Evolutionary conservation across 495 filamentous ascomycete genomes (phyloP).

Genomic region (Podospora anserina): DNA sequence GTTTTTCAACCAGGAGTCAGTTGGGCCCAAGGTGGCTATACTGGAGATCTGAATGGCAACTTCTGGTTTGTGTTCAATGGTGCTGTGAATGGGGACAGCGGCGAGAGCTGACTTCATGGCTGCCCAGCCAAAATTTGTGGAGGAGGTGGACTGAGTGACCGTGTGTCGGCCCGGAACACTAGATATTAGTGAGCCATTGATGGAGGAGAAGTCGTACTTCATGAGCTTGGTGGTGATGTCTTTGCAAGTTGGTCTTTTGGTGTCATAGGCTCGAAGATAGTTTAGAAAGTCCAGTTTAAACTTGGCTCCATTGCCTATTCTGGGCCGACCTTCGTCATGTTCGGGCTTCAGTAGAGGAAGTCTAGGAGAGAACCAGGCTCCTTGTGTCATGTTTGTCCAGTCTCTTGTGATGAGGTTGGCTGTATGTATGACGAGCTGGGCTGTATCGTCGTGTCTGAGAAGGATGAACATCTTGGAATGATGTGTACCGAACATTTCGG

Average conservation of each 20-base stretch:
- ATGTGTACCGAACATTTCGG: slow-evolving; percentile 85
- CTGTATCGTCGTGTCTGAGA: slow-evolving; percentile 69
- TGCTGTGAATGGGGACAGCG: slow-evolving; percentile 42
- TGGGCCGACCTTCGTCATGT: not conserved
- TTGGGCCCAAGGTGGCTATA: slow-evolving; percentile 73
- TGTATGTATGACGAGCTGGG: slow-evolving; percentile 82
- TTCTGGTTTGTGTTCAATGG: slow-evolving; percentile 40
- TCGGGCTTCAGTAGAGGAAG: slow-evolving; percentile 48
- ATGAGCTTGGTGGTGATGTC: slow-evolving; percentile 54
- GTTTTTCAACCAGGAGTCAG: slow-evolving; percentile 68
- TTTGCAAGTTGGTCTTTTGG: slow-evolving; percentile 45
- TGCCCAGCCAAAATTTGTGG: slow-evolving; percentile 71
- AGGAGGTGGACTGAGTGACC: slow-evolving; percentile 33
- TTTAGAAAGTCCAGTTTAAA: slow-evolving; percentile 76
- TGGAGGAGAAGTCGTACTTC: slow-evolving; percentile 64
- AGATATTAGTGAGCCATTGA: slow-evolving; percentile 72
- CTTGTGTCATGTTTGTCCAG: slow-evolving; percentile 87
- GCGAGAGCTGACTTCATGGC: slow-evolving; percentile 60
- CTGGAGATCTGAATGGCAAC: slow-evolving; percentile 79
- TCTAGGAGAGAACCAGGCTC: slow-evolving; percentile 73
- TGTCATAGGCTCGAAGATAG: slow-evolving; percentile 70
- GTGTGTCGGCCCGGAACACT: slow-evolving; percentile 69
- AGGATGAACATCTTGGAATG: slow-evolving; percentile 79
- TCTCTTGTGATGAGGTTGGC: slow-evolving; percentile 84
- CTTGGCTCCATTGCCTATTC: slow-evolving; percentile 57